phyloP scores from a whole-genome alignment of 257 asterid species.

The Penstemon davidsonii region DNA sequence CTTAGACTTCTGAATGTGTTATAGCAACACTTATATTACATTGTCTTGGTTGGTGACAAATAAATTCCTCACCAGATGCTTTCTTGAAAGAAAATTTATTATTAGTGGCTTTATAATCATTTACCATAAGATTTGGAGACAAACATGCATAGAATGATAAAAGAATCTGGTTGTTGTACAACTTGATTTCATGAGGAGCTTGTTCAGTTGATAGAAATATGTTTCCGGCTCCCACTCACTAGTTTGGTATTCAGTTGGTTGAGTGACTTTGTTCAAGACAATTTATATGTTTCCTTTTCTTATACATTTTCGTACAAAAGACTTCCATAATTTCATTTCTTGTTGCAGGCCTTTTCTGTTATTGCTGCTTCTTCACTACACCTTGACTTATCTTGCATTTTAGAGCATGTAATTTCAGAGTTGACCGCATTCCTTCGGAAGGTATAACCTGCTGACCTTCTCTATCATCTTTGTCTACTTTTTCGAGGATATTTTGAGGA shows the following conservation, averaged over 20 bases:
- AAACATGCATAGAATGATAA: not conserved
- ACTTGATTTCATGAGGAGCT: slow-evolving; percentile 17
- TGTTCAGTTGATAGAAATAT: not conserved
- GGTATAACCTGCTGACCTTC: slow-evolving; percentile 42
- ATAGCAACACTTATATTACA: not conserved
- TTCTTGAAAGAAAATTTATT: not conserved
- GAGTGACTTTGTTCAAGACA: not conserved
- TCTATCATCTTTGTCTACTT: slow-evolving; percentile 7
- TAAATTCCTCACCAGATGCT: not conserved
- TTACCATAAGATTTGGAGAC: not conserved
- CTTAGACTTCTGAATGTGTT: not conserved
- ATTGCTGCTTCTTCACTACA: slow-evolving; percentile 95
- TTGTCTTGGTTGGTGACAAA: slow-evolving; percentile 8
- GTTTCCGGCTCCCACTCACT: not conserved
- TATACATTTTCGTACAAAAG: not conserved
- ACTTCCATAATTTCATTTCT: slow-evolving; percentile 20
- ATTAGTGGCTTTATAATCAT: slow-evolving; percentile 7
- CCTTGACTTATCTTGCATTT: slow-evolving; percentile 79
- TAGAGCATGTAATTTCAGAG: slow-evolving; percentile 90
- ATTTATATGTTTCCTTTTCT: not conserved
- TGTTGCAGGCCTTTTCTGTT: slow-evolving; percentile 89
- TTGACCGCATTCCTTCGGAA: slow-evolving; percentile 92
- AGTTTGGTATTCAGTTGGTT: slow-evolving; percentile 13
- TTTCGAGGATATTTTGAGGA: slow-evolving; percentile 11
- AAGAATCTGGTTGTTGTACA: slow-evolving; percentile 8